A percentile compares a stretch with the other conserved stretches of the same genome.
phyloP scores from a whole-genome alignment of 2,329 filamentous ascomycete genomes.

The Xylaria multiplex region DNA sequence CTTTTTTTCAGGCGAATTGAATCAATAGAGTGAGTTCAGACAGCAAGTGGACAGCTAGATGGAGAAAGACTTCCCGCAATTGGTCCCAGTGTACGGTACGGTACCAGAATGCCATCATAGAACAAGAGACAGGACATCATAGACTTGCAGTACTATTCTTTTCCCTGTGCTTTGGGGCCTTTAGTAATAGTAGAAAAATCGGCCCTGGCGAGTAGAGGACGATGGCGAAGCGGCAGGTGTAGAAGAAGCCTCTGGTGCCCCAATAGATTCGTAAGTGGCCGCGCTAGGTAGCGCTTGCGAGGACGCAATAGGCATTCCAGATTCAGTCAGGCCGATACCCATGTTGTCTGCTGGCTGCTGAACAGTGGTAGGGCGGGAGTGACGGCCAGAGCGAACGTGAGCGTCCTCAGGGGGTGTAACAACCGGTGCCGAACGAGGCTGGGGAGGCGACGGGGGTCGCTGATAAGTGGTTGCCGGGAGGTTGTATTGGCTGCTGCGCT shows the following conservation, averaged over 20 bases:
- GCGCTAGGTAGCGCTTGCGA: slow-evolving; percentile 19
- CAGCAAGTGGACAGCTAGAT: no score
- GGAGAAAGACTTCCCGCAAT: no score
- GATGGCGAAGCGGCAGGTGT: no score
- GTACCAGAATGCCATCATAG: no score
- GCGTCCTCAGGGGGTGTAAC: not conserved
- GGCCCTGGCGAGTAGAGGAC: no score
- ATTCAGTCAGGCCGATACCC: not conserved
- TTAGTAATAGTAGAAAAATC: no score
- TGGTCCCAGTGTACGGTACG: no score
- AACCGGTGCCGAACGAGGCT: not conserved
- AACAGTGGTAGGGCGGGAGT: not conserved
- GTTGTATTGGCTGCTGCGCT: not conserved
- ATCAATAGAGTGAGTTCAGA: no score
- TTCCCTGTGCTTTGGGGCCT: no score
- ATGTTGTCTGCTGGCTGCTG: not conserved
- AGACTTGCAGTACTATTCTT: no score
- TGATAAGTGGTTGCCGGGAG: not conserved
- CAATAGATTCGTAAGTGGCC: not conserved
- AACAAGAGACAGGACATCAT: no score
- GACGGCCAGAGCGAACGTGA: not conserved
- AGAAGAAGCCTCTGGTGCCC: slow-evolving; percentile 7
- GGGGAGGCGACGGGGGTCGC: not conserved
- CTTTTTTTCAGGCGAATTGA: no score
- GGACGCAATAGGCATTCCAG: slow-evolving; percentile 10